These are phyloP conservation scores for Talaromyces sp. DNA, from an alignment of 2,329 filamentous ascomycete genomes.

Conservation along the genomic window DNA sequence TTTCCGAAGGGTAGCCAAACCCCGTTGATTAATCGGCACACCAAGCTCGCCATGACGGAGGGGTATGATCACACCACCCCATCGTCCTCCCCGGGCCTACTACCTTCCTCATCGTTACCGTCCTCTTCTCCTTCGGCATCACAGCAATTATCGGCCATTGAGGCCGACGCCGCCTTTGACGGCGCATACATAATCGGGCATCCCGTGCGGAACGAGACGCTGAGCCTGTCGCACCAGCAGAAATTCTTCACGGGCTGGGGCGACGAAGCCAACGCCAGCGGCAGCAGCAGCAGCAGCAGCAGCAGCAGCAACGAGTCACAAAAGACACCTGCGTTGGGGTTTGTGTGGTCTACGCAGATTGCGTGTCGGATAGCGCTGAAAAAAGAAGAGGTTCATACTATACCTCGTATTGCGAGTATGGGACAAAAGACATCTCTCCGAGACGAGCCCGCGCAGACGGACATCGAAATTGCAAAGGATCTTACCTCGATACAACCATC, in stretches of 20 bases:
- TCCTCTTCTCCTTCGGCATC: slow-evolving; percentile 23
- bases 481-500: not conserved
- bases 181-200: slow-evolving; percentile 39
- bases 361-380: slow-evolving; percentile 76
- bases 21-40: not conserved
- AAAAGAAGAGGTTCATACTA: slow-evolving; percentile 59
- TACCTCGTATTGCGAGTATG: slow-evolving; percentile 37
- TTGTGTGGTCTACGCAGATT: slow-evolving; percentile 90
- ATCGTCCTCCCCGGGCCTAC: slow-evolving; percentile 1
- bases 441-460: not conserved
- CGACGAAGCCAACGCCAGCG: slow-evolving; percentile 48
- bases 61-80: not conserved
- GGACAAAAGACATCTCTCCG: not conserved
- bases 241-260: slow-evolving; percentile 96
- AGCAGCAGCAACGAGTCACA: slow-evolving; percentile 33
- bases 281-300: not conserved
- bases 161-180: slow-evolving; percentile 31
- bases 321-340: slow-evolving; percentile 82
- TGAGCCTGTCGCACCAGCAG: slow-evolving; percentile 84
- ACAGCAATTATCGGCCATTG: slow-evolving; percentile 30
- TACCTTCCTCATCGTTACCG: not conserved
- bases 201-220: slow-evolving; percentile 47
- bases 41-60: not conserved
- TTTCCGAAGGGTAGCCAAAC: slow-evolving; percentile 6
- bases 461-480: not conserved